A percentile compares a stretch with the other conserved stretches of the same genome.
Evolutionary conservation across 805 yeast genomes (phyloP).

Genomic region (Lachancea lanzarotensis): DNA sequence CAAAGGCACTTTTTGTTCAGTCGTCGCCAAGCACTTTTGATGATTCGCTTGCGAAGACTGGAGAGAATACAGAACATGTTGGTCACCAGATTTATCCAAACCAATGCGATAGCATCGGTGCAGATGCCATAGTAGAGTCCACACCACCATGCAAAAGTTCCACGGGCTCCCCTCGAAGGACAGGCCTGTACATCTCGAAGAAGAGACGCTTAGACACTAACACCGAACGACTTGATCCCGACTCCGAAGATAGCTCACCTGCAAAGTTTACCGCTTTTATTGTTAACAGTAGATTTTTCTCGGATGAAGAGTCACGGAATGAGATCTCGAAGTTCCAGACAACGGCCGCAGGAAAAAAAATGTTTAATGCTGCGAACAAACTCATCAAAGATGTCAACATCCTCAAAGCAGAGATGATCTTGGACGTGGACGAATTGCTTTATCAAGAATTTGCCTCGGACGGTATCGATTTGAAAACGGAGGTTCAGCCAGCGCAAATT

Average conservation of each 20-base stretch:
- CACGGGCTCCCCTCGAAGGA: not conserved
- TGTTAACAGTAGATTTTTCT: conserved; percentile 16
- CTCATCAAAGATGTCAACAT: conserved; percentile 42
- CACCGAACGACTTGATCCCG: not conserved
- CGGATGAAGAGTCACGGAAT: conserved; percentile 19
- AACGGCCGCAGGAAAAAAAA: conserved; percentile 9
- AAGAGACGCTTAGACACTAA: not conserved
- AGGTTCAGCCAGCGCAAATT: conserved; percentile 24
- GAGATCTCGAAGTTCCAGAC: conserved; percentile 5
- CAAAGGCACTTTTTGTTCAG: not conserved
- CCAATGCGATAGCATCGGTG: not conserved
- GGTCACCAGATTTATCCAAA: not conserved
- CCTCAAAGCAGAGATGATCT: conserved; percentile 43
- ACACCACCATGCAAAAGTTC: not conserved
- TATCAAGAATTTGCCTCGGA: conserved; percentile 27
- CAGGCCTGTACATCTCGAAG: not conserved
- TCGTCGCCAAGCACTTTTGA: not conserved
- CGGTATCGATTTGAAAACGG: conserved; percentile 15
- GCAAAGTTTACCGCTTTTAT: conserved; percentile 9
- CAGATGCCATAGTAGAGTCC: conserved; percentile 1
- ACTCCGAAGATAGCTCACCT: not conserved
- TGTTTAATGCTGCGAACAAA: conserved; percentile 34
- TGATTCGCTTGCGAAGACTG: not conserved
- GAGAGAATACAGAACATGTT: not conserved
- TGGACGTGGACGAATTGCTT: conserved; percentile 36